These are phyloP conservation scores for Prunus yedoensis DNA, from an alignment of 331 rosid species.

Conservation along the genomic window DNA sequence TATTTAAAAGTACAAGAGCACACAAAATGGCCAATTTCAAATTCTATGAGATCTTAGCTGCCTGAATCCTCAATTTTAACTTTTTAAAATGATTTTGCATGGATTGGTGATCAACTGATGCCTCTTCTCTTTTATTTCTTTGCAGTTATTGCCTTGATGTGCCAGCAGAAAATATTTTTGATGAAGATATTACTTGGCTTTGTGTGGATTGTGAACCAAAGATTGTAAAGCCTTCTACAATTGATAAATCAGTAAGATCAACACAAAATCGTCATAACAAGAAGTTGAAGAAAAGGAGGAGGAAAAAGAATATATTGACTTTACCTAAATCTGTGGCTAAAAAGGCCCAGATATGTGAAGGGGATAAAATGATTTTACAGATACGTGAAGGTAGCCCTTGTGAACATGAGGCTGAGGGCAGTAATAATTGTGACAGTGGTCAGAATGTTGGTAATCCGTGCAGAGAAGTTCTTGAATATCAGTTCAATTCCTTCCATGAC, in stretches of 20 bases:
- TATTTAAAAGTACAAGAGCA: too few species aligned
- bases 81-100: neutral
- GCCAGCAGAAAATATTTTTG: slow-evolving; percentile 34
- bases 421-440: slow-evolving; percentile 21
- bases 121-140: slow-evolving; percentile 14
- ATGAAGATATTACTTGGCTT: slow-evolving; percentile 51
- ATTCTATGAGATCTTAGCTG: too few species aligned
- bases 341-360: slow-evolving; percentile 10
- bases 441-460: slow-evolving; percentile 14
- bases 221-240: slow-evolving; percentile 14
- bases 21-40: too few species aligned
- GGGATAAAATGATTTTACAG: slow-evolving; percentile 13
- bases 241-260: slow-evolving; percentile 10
- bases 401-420: slow-evolving; percentile 19
- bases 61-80: neutral
- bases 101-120: slow-evolving; percentile 4
- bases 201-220: slow-evolving; percentile 60
- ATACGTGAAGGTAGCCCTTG: slow-evolving; percentile 18
- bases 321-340: slow-evolving; percentile 14
- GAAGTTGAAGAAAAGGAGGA: slow-evolving; percentile 12
- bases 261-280: neutral
- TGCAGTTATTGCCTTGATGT: slow-evolving; percentile 64
- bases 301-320: slow-evolving; percentile 22
- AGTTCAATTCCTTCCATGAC: slow-evolving; percentile 24
- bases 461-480: slow-evolving; percentile 21